Base-by-base conservation (phyloP, 2,329 filamentous ascomycete species). In the Emmonsia crescens region DNA sequence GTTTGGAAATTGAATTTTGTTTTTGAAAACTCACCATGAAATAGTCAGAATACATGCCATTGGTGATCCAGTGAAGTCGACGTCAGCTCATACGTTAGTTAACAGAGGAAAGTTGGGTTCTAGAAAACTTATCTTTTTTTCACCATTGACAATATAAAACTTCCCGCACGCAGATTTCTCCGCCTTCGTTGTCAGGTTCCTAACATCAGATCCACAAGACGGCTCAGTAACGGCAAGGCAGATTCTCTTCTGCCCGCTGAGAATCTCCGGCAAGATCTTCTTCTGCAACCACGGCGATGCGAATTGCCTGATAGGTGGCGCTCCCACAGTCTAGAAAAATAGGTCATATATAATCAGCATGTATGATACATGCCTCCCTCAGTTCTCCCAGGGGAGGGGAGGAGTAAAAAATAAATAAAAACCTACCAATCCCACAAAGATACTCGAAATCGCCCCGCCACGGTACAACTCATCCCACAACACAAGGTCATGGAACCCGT, bases 131-230 rank as follows among this genome's bases (percentile, higher is more conserved):
- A 49, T 59, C 55, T 49, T 51, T 27, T 59, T 59, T 29, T 59
- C 42, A 21, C 57, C 57, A 59, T 59, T 59, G 44, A 59, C 57
- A 36, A 59, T 51, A 59, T 59, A 59, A 31, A 38, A 49, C 44
- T 59, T 59, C 19, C 57, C 57, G 42, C 42, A 42, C 14, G 24
- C 19, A 27, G 57, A 46, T 42, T 59, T 59, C 44, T 48, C 46
- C 6, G 57, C 57, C 21, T n/a, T 59, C 29, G 57, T 59, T 8
- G 42, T 51, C 27, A 59, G 33, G 19, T 59, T 59, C 44, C 42
- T 38, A 10, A 59, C 57, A 59, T 59, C 57, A 16, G 57, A 59
- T 31, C 57, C 57, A 29, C 57, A 48, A 31, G 57, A 36, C 12
- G 57, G 57, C 21, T 59, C 57, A 2, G 57, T 59, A 21, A 59